phyloP scores from a whole-genome alignment of 768 basidiomycete species.

The Phallus indusiatus region DNA sequence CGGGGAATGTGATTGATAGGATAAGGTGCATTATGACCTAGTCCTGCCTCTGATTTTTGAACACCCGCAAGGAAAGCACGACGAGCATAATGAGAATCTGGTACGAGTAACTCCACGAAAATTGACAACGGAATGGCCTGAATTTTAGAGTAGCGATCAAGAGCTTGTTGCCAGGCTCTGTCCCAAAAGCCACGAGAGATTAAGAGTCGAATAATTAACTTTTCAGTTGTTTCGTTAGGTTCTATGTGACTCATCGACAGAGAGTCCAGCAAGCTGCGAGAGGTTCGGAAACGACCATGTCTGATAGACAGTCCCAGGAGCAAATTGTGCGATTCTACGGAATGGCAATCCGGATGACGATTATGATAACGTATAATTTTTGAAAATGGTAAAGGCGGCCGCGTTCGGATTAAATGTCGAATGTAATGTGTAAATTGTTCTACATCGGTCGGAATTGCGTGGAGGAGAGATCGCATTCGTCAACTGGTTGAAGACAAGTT shows the following conservation, averaged over 20 bases:
- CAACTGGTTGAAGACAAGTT: slow-evolving; percentile 26
- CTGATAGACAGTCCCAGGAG: slow-evolving; percentile 1
- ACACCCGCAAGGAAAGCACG: neutral
- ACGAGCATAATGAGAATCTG: neutral
- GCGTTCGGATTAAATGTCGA: neutral
- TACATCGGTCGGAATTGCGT: neutral
- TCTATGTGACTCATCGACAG: slow-evolving; percentile 1
- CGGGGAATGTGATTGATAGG: neutral
- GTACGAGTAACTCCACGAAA: slow-evolving; percentile 6
- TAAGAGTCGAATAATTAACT: slow-evolving; percentile 1
- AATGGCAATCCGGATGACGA: neutral
- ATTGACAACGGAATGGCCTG: neutral
- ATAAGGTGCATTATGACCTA: neutral
- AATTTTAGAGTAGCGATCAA: neutral
- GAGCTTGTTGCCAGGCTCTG: slow-evolving; percentile 3
- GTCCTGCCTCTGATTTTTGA: neutral
- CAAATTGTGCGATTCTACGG: slow-evolving; percentile 7
- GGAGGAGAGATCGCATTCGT: neutral
- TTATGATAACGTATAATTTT: neutral
- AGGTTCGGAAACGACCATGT: neutral
- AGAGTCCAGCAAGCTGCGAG: neutral
- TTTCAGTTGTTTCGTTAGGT: slow-evolving; percentile 1
- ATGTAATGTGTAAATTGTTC: slow-evolving; percentile 1
- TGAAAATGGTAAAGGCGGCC: slow-evolving; percentile 4
- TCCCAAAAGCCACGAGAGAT: slow-evolving; percentile 1